A percentile compares a stretch with the other conserved stretches of the same genome.
Conservation (phyloP, 495 filamentous ascomycete species). For the Neurospora sp. region DNA sequence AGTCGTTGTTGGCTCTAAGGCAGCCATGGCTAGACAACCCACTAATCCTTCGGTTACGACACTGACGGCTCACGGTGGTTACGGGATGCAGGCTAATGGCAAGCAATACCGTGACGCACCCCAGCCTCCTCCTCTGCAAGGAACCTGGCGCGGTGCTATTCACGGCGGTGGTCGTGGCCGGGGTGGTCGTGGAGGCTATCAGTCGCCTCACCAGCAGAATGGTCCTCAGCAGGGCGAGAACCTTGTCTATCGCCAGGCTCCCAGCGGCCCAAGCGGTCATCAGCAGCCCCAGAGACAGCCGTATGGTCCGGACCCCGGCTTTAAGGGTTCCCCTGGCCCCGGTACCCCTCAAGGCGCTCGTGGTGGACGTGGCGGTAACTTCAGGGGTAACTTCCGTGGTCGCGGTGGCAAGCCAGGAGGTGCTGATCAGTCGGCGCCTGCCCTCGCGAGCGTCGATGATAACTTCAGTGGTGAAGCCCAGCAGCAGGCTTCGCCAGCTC, state of each 20-base stretch:
- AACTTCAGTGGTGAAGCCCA: not conserved
- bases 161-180: conserved; percentile 19
- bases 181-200: conserved; percentile 28
- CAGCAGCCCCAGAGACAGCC: conserved; percentile 14
- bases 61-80: conserved; percentile 37
- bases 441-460: conserved; percentile 14
- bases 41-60: conserved; percentile 44
- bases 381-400: conserved; percentile 16
- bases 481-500: conserved; percentile 7
- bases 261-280: not conserved
- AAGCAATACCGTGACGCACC: conserved; percentile 61
- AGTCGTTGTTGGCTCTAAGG: conserved; percentile 63
- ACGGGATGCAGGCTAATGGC: conserved; percentile 43
- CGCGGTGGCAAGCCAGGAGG: conserved; percentile 25
- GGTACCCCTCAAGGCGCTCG: conserved; percentile 14
- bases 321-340: conserved; percentile 6
- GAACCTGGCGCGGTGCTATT: conserved; percentile 63
- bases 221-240: conserved; percentile 26
- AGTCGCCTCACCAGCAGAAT: conserved; percentile 7
- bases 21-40: conserved; percentile 50
- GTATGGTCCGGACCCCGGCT: not conserved
- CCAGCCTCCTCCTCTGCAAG: conserved; percentile 56
- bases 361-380: conserved; percentile 25
- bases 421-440: conserved; percentile 13
- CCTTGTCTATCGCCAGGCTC: conserved; percentile 27